phyloP scores from a whole-genome alignment of 495 filamentous ascomycete genomes.

The Penicillium subrubescens region DNA sequence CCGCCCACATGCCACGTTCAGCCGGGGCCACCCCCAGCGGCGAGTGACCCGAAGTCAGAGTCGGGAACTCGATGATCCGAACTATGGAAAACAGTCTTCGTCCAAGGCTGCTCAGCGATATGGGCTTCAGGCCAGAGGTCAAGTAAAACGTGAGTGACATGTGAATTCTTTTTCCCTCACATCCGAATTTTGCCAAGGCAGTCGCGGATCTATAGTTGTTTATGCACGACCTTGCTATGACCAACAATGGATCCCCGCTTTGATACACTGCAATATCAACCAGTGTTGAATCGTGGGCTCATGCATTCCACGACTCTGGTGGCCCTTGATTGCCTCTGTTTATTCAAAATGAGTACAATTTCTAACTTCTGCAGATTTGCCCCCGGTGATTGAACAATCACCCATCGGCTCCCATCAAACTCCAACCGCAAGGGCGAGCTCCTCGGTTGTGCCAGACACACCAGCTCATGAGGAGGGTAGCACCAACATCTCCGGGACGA shows the following conservation, averaged over 20 bases:
- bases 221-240: neutral
- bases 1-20: constrained; percentile 24
- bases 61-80: constrained; percentile 20
- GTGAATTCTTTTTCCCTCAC: neutral
- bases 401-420: constrained; percentile 7
- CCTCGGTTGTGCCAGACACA: constrained; percentile 28
- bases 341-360: neutral
- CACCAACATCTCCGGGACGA: constrained; percentile 46
- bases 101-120: neutral
- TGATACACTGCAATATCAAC: neutral
- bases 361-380: constrained; percentile 23
- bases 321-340: neutral
- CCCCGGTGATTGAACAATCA: constrained; percentile 18
- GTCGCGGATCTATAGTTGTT: neutral
- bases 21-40: constrained; percentile 8
- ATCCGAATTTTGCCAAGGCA: neutral
- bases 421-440: constrained; percentile 2
- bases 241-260: neutral
- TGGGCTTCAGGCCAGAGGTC: neutral
- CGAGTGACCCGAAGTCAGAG: constrained; percentile 33
- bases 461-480: constrained; percentile 33
- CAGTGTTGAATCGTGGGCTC: neutral
- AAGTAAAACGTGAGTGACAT: constrained; percentile 5
- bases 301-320: neutral
- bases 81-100: neutral